A percentile compares a stretch with the other conserved stretches of the same genome.
Evolutionary conservation across 2,329 filamentous ascomycete species (phyloP).

Genomic region (Rhinocladiella similis): DNA sequence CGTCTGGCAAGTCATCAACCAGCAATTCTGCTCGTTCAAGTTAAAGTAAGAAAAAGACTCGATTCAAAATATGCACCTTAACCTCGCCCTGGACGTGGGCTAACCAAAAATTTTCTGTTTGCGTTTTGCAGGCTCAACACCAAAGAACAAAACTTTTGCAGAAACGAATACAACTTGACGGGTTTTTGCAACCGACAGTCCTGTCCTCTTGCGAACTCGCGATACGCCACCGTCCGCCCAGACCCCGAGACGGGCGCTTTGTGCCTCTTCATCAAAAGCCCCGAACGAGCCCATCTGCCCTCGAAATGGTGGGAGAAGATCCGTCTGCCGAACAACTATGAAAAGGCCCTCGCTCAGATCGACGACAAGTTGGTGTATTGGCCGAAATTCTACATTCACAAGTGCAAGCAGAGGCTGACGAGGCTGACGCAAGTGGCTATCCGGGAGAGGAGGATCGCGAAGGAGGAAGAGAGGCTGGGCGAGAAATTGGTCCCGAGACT

Average conservation of each 20-base stretch:
- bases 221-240: constrained; percentile 88
- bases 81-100: too few relatives aligned
- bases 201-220: constrained; percentile 85
- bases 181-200: constrained; percentile 84
- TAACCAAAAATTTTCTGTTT: constrained; percentile 3
- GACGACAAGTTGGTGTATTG: constrained; percentile 88
- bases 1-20: constrained; percentile 95
- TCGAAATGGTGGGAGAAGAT: constrained; percentile 94
- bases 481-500: constrained; percentile 86
- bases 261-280: constrained; percentile 96
- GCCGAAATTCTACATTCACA: constrained; percentile 89
- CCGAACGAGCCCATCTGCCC: constrained; percentile 84
- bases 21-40: constrained; percentile 93
- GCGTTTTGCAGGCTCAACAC: constrained; percentile 59
- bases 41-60: constrained; percentile 70
- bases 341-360: constrained; percentile 82
- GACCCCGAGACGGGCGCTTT: constrained; percentile 77
- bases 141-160: constrained; percentile 89
- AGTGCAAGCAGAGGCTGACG: constrained; percentile 94
- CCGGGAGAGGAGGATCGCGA: constrained; percentile 71
- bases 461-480: constrained; percentile 84
- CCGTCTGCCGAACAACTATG: constrained; percentile 86
- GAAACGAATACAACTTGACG: constrained; percentile 88
- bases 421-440: constrained; percentile 90
- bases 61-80: too few relatives aligned